Percentiles rank a stretch among this genome's conserved stretches.
These are phyloP conservation scores for Trypanosoma avium DNA, from an alignment of 208 protist species.

Conservation along the genomic window DNA sequence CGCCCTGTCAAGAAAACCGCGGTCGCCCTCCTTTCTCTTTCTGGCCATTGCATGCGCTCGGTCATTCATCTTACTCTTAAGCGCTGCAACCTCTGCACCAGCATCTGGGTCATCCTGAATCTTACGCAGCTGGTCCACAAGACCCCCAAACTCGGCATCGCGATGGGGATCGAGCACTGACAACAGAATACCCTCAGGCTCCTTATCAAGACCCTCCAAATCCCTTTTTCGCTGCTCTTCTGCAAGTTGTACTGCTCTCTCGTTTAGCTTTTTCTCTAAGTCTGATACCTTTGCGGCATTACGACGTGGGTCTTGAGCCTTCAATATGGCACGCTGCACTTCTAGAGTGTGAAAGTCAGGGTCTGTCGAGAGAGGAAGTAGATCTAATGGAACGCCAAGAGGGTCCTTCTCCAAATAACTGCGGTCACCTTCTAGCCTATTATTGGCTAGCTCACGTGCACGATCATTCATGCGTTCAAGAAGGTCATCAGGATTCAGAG, in stretches of 20 bases:
- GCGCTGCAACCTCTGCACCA: slow-evolving; percentile 43
- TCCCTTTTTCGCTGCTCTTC: slow-evolving; percentile 59
- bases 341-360: slow-evolving; percentile 57
- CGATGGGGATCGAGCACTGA: slow-evolving; percentile 49
- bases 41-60: slow-evolving; percentile 33
- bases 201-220: slow-evolving; percentile 49
- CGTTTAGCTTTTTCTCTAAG: slow-evolving; percentile 58
- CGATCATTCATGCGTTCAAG: slow-evolving; percentile 57
- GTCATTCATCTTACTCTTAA: slow-evolving; percentile 66
- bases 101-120: slow-evolving; percentile 32
- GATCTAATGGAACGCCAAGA: slow-evolving; percentile 57
- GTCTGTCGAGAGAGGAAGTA: slow-evolving; percentile 65
- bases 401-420: slow-evolving; percentile 53
- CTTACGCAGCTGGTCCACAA: slow-evolving; percentile 57
- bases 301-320: slow-evolving; percentile 54
- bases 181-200: slow-evolving; percentile 62
- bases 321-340: slow-evolving; percentile 57
- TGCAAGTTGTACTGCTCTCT: slow-evolving; percentile 63
- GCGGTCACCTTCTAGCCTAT: slow-evolving; percentile 52
- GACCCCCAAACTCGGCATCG: slow-evolving; percentile 49
- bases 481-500: slow-evolving; percentile 37
- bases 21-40: slow-evolving; percentile 53
- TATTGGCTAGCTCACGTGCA: slow-evolving; percentile 49
- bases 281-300: slow-evolving; percentile 70
- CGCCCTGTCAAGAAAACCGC: slow-evolving; percentile 72